phyloP scores from a whole-genome alignment of 139 green algal genomes.

The Diplosphaera chodatii region DNA sequence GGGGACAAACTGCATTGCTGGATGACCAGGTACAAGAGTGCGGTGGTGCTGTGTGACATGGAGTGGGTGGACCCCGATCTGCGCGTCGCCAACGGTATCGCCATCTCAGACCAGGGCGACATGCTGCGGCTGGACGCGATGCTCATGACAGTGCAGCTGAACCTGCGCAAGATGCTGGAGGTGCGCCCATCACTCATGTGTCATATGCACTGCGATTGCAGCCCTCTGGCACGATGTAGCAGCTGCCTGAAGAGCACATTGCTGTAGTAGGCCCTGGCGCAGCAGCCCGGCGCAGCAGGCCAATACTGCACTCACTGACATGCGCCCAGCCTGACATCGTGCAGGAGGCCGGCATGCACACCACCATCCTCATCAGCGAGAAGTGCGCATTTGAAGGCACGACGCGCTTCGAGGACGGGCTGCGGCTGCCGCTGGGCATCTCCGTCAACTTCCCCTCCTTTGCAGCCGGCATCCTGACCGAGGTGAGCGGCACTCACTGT shows the following conservation, averaged over 20 bases:
- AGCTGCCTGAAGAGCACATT: no score
- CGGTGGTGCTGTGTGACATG: conserved; percentile 36
- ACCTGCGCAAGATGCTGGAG: conserved; percentile 35
- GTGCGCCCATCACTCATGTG: not conserved
- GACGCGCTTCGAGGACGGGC: not conserved
- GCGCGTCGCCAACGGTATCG: conserved; percentile 26
- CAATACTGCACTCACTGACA: no score
- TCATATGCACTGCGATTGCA: no score
- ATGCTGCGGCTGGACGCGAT: conserved; percentile 35
- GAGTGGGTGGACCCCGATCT: conserved; percentile 30
- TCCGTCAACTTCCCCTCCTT: not conserved
- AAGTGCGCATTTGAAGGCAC: not conserved
- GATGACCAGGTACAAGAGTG: not conserved
- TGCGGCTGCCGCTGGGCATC: not conserved
- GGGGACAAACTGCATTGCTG: no score
- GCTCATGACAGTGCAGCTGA: conserved; percentile 40
- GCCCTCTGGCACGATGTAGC: no score
- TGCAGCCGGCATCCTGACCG: not conserved
- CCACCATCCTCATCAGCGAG: not conserved
- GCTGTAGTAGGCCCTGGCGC: no score
- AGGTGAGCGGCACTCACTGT: not conserved
- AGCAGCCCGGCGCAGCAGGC: no score
- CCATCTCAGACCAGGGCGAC: conserved; percentile 12
- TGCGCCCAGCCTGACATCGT: no score
- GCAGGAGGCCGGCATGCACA: no score